Base-by-base conservation (phyloP, 345 rosid genomes). In the Eucalyptus globulus region DNA sequence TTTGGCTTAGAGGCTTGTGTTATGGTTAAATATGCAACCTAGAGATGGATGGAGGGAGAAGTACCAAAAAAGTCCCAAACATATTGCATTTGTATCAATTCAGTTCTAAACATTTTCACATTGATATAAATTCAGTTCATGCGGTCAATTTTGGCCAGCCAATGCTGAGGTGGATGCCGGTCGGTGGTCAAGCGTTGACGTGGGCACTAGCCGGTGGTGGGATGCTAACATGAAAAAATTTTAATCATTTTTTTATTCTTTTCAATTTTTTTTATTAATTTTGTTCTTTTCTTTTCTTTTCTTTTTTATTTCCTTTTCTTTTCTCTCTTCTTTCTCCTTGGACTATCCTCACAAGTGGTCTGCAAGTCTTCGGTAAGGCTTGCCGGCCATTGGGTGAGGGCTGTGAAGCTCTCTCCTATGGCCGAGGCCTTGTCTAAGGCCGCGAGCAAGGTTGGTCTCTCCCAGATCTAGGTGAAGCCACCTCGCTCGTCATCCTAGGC, bases 91-190 rank as follows among this genome's bases (percentile, higher is more conserved):
- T 0, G 5, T 19, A 8, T 53, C 0, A 58, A 26, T 58, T 58
- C 2, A 11, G 0, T 26, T 27, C 1, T 58, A 58, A 11, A 58
- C n/a, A 58, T 53, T 1, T 17, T 53, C 58, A 53, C 10, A 53
- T 53, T 53, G 0, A 0, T 8, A 53, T 11, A 53, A 53, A 53
- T 8, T 53, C 58, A 53, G 0, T 53, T 53, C 1, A 53, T 8
- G 0, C 10, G 0, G 24, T 8, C 10, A 53, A 19, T 53, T 53
- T 53, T 19, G 58, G 24, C 10, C 0, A 53, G 5, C 0, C 58
- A 53, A 53, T 0, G 10, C 24, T 8, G 10, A 53, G 10, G 24
- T 53, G 58, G 58, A 53, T 0, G 24, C 0, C 10, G 9, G 10
- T 0, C 0, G 10, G 24, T 53, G 24, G 58, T 19, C 2, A 0